phyloP scores from a whole-genome alignment of 2,329 filamentous ascomycete genomes.

The Penicillium griseofulvum region DNA sequence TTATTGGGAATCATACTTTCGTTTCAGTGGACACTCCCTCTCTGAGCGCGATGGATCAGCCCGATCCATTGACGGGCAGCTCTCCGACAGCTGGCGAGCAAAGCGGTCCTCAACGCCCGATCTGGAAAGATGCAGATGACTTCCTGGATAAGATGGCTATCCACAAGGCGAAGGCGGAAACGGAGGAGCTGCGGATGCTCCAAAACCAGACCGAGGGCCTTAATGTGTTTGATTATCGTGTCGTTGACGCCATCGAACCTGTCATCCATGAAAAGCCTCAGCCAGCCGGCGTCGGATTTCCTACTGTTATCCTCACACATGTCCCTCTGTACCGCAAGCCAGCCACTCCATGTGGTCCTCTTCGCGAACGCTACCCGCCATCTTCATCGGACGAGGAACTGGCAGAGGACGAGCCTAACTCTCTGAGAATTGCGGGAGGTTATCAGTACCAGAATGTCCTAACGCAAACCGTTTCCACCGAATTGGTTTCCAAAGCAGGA shows the following conservation, averaged over 20 bases:
- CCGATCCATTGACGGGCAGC: conserved; percentile 49
- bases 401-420: conserved; percentile 67
- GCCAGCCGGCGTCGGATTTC: conserved; percentile 58
- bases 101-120: conserved; percentile 54
- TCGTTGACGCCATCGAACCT: conserved; percentile 59
- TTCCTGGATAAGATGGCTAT: conserved; percentile 69
- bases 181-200: conserved; percentile 65
- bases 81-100: conserved; percentile 42
- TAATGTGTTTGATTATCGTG: conserved; percentile 54
- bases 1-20: conserved; percentile 92
- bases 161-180: conserved; percentile 65
- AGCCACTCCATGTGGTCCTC: conserved; percentile 82
- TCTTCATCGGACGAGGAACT: conserved; percentile 58
- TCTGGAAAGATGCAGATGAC: conserved; percentile 73
- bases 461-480: conserved; percentile 69
- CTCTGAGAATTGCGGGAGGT: conserved; percentile 72
- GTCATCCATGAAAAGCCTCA: conserved; percentile 21
- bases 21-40: conserved; percentile 89
- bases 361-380: conserved; percentile 80
- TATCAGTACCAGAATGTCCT: conserved; percentile 98
- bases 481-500: conserved; percentile 73
- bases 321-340: conserved; percentile 81
- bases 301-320: conserved; percentile 85
- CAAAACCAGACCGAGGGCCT: conserved; percentile 59
- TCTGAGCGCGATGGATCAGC: conserved; percentile 69